Percentiles rank a stretch among this genome's conserved stretches.
phyloP scores from a whole-genome alignment of 169 alveolate species.

The Plasmodium gonderi region DNA sequence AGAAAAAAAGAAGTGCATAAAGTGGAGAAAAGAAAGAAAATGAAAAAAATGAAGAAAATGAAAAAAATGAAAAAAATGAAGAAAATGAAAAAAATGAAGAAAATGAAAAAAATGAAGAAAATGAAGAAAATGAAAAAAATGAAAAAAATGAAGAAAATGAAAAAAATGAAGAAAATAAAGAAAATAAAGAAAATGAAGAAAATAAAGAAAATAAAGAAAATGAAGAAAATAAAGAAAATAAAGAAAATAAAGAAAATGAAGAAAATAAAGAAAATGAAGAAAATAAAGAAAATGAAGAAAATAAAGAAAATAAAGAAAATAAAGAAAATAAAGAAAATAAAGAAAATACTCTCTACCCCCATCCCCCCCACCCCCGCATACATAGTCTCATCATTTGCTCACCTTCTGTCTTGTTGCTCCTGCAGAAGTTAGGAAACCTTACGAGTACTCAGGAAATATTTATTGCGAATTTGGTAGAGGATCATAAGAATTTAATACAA shows the following conservation, averaged over 20 bases:
- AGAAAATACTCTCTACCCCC: background rate
- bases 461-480: conserved; percentile 32
- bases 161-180: background rate
- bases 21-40: background rate
- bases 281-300: too few species aligned
- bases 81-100: background rate
- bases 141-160: background rate
- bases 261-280: background rate
- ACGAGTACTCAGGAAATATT: conserved; percentile 21
- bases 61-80: too few species aligned
- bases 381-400: too few species aligned
- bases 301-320: background rate
- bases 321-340: background rate
- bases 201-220: background rate
- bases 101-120: too few species aligned
- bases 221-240: background rate
- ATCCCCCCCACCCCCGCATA: background rate
- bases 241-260: background rate
- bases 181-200: too few species aligned
- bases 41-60: background rate
- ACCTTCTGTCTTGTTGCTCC: background rate
- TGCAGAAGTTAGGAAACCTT: conserved; percentile 63
- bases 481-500: conserved; percentile 19
- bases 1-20: background rate
- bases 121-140: too few species aligned